Base-by-base conservation (phyloP, 495 filamentous ascomycete species). In the Penicillium argentinense region DNA sequence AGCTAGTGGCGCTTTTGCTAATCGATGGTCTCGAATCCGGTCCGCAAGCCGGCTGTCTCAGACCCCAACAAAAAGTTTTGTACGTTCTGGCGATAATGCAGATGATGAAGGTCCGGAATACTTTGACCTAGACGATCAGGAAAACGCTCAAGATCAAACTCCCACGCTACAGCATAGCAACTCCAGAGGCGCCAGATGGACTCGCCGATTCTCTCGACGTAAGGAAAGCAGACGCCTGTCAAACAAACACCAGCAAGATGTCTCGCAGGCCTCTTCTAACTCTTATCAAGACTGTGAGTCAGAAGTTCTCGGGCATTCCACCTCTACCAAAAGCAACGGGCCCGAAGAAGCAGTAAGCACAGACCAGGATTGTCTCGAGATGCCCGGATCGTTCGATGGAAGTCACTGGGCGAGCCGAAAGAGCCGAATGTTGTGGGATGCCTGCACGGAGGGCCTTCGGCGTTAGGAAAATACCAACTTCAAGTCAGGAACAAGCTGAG, bases 291-390 rank as follows among this genome's bases (percentile, higher is more conserved):
- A 51, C 19, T 47, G 42, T 44, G 25, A 39, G 8, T 48, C 54
- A 4, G 41, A 18, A 18, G 34, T 37, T 9, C 41, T 56, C 8
- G 41, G 39, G 18, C 51, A 51, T 17, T 33, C 41, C n/a, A 22
- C 37, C 13, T 56, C 57, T 4, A 50, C 47, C 28, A 57, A 45
- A 17, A 53, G 54, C 14, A 43, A 45, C 18, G 14, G n/a, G n/a
- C n/a, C n/a, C n/a, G 27, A 13, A 37, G 53, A 18, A 54, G 53
- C 54, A 45, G 59, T 50, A 11, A 60, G 45, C 41, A 39, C 47
- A 30, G 60, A 67, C 27, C 54, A 56, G 23, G 63, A 67, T 17
- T 60, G 63, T 45, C 45, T 67, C 23, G 52, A 60, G 9, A 63
- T 61, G 54, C 65, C 60, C 1, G 60, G 57, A 3, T 54, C 60